phyloP scores from a whole-genome alignment of 148 eudicot species.

The Nepenthes mirabilis region DNA sequence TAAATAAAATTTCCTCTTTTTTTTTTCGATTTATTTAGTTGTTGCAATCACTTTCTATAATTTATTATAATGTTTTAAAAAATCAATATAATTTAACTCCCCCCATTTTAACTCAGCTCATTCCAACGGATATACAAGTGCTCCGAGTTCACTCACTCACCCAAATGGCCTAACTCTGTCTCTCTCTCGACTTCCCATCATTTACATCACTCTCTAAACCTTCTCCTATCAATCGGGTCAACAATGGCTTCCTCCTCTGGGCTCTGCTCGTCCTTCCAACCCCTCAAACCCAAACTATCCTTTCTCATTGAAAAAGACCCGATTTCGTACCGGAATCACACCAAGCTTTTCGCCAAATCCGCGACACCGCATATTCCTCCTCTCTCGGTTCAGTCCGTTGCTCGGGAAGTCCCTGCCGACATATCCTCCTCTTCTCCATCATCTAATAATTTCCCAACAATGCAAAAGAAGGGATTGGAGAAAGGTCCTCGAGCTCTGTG shows the following conservation, averaged over 20 bases:
- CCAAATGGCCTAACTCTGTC: too few relatives aligned
- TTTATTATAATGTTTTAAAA: too few relatives aligned
- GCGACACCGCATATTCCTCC: slow-evolving; percentile 2
- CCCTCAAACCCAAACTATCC: slow-evolving; percentile 22
- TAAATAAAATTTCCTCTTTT: too few relatives aligned
- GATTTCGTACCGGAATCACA: slow-evolving; percentile 10
- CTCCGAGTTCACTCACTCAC: too few relatives aligned
- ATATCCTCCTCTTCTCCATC: slow-evolving; percentile 8
- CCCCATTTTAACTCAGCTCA: too few relatives aligned
- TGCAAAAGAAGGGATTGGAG: slow-evolving; percentile 11
- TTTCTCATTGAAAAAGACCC: slow-evolving; percentile 9
- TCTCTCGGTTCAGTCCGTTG: slow-evolving; percentile 17
- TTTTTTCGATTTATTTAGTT: too few relatives aligned
- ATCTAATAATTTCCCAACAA: slow-evolving; percentile 5
- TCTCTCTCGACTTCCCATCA: not conserved
- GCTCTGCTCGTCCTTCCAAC: slow-evolving; percentile 33
- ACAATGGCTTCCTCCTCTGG: slow-evolving; percentile 50
- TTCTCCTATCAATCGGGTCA: not conserved
- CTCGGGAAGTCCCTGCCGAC: slow-evolving; percentile 29
- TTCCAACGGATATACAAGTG: too few relatives aligned
- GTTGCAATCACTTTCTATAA: too few relatives aligned
- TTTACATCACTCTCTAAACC: not conserved
- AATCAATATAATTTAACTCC: too few relatives aligned
- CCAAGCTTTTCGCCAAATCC: slow-evolving; percentile 12
- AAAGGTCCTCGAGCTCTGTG: slow-evolving; percentile 60